Evolutionary conservation across 192 early-diverging fungal species (phyloP).

Genomic region (Backusella liffmaniae): DNA sequence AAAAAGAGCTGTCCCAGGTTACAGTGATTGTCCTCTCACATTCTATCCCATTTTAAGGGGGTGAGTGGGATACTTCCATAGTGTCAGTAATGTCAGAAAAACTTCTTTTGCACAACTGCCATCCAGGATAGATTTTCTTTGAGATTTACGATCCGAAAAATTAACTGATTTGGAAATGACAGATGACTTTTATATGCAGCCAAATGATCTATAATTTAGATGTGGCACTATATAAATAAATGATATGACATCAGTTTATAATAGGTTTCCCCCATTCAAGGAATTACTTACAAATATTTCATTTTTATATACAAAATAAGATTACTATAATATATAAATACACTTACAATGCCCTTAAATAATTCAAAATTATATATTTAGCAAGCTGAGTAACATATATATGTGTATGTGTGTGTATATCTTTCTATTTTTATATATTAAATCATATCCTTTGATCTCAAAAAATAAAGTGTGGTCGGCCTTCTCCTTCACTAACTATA

Average conservation of each 20-base stretch:
- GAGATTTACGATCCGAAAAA: neutral
- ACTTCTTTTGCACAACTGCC: neutral
- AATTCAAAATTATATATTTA: neutral
- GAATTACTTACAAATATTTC: neutral
- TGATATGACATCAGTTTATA: neutral
- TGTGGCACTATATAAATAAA: neutral
- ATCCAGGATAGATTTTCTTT: neutral
- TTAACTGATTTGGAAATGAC: neutral
- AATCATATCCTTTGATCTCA: neutral
- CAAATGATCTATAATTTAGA: neutral
- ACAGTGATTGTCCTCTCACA: too few species aligned
- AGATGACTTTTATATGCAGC: neutral
- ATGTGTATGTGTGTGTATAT: neutral
- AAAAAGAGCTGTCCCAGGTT: too few species aligned
- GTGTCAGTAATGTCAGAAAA: neutral
- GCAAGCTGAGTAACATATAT: neutral
- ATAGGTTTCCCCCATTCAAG: neutral
- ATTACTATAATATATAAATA: conserved; percentile 6
- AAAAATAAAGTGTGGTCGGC: neutral
- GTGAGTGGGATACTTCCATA: too few species aligned
- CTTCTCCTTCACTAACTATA: neutral
- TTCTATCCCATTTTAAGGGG: too few species aligned
- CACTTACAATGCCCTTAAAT: neutral
- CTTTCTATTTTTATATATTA: neutral
- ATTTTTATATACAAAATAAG: neutral